Evolutionary conservation across 345 rosid species (phyloP), one percentile per base, ranked within the genome.

Genomic region (Pistacia vera): DNA sequence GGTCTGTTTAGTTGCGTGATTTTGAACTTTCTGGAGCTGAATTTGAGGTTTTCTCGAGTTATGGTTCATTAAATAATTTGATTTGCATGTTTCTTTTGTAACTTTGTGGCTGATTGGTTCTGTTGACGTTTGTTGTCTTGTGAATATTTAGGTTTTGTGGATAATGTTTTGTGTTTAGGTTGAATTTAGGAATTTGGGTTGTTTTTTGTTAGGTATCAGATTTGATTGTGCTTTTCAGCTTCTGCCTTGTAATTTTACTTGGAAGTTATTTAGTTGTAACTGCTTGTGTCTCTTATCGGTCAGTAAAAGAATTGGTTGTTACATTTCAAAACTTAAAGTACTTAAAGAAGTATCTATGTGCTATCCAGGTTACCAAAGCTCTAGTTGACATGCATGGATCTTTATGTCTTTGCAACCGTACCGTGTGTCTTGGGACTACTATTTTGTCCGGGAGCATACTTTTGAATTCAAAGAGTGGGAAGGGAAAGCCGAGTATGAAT

Each of bases 311-410:
- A 33, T 11, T 56, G 33, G 48, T 61, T 41, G 68, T 38, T 36
- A 62, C 33, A 38, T 28, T 68, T 80, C 56, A 65, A 60, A 59
- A 66, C n/a, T 14, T 55, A 51, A 60, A 78, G 44, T 78, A 57
- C 62, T 71, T 44, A 57, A 63, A 54, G 75, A 72, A 35, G 12
- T 62, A 14, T 57, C 72, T 73, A 52, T 70, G 20, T 74, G 60
- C 75, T 68, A n/a, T 81, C 54, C 88, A 96, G 99, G 92, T 88
- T 16, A 83, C 76, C 64, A 81, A 91, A 44, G 89, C 98, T 57
- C 99, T 83, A 96, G 99, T 74, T 96, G 98, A 92, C 99, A 0
- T 96, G 99, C 68, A 89, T 93, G 97, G 99, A 96, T 87, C 79
- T 96, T 70, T 96, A 96, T 83, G 89, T 95, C 52, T 95, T 95